phyloP scores from a whole-genome alignment of 805 yeast species.

The Wickerhamiella parazyma region DNA sequence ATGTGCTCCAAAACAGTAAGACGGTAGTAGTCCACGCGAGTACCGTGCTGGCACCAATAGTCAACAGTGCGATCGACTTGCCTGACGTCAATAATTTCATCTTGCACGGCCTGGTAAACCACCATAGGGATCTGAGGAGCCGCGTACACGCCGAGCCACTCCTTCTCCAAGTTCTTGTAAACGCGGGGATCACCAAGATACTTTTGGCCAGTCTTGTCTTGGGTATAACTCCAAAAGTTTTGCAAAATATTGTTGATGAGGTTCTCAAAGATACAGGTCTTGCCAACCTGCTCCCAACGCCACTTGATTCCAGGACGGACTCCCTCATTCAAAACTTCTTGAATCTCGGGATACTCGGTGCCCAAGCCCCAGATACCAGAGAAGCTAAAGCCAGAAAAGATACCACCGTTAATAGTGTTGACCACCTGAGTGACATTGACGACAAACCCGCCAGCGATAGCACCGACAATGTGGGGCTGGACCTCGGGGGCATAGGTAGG shows the following conservation, averaged over 20 bases:
- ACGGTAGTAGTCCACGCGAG: conserved; percentile 14
- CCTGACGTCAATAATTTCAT: conserved; percentile 16
- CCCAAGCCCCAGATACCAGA: conserved; percentile 22
- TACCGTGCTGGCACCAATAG: conserved; percentile 18
- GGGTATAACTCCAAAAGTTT: conserved; percentile 16
- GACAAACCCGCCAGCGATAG: conserved; percentile 18
- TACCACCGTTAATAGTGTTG: conserved; percentile 14
- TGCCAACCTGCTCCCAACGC: conserved; percentile 12
- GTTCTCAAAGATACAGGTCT: conserved; percentile 14
- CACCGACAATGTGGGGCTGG: conserved; percentile 13
- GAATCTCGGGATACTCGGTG: conserved; percentile 19
- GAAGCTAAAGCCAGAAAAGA: conserved; percentile 18
- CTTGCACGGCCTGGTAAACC: conserved; percentile 21
- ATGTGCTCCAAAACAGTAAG: background rate
- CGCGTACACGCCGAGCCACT: conserved; percentile 9
- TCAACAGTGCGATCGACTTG: conserved; percentile 14
- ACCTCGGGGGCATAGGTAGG: conserved; percentile 20
- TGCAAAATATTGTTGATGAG: conserved; percentile 11
- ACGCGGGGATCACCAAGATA: background rate
- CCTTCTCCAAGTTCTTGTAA: conserved; percentile 4
- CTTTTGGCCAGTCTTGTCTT: conserved; percentile 11
- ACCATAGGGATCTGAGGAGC: conserved; percentile 17
- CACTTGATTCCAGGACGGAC: conserved; percentile 10
- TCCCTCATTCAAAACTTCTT: conserved; percentile 10
- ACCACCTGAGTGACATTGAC: conserved; percentile 17